Evolutionary conservation across 345 rosid species (phyloP), one percentile per base, ranked within the genome.

Genomic region (Gossypium mustelinum): DNA sequence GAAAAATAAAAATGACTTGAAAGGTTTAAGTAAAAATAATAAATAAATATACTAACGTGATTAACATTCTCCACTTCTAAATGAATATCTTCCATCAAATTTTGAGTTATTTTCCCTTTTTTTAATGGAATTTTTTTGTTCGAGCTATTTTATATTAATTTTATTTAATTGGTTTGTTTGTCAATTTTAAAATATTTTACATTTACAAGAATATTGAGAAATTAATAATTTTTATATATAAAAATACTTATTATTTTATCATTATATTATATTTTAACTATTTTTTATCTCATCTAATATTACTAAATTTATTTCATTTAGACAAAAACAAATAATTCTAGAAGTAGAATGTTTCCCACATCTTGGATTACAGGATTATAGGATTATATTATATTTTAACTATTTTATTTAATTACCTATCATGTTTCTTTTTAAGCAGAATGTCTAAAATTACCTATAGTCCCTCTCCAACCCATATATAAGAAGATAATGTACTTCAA

Each of bases 291-390:
- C 5, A 0, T 29, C 34, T 29, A 4, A 51, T 51, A 51, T 51
- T 51, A 51, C 7, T 18, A 52, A 52, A 52, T 17, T 2, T 52
- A n/a, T 68, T 48, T 10, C 22, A 7, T 47, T 48, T 68, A 20
- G 24, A 34, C 48, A 18, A 70, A 70, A 52, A 11, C 11, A 52
- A 52, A 70, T 0, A 27, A 29, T 52, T 52, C 73, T 51, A 25
- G 6, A 12, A 69, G 11, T 51, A 69, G 73, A 5, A 57, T 66
- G 73, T 34, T 34, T 34, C 41, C 39, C 41, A 39, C 54, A 55
- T 72, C 59, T 63, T 72, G 16, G 41, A 66, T 78, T 20, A 47
- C 11, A 56, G 11, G 59, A 71, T 44, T 41, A 18, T 4, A 18
- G 20, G 20, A 1, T 12, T 50, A 13, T 8, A 12, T 50, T 12